These are phyloP conservation scores for Pseudogymnoascus sp. DNA, from an alignment of 2,329 filamentous ascomycete genomes.

Conservation along the genomic window DNA sequence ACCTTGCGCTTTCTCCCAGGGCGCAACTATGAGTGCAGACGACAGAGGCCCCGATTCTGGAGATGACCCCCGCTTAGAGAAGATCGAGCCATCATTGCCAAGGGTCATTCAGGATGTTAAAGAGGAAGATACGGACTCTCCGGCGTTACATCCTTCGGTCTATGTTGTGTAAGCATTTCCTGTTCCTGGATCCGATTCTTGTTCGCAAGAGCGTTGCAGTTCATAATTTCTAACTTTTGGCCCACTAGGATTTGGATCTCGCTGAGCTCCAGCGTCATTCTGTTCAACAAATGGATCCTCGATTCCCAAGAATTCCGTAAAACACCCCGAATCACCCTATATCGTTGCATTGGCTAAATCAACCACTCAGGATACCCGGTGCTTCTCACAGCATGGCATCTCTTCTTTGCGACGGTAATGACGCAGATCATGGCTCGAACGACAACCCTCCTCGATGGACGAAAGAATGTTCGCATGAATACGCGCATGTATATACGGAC, in stretches of 20 bases:
- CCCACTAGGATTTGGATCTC: constrained; percentile 72
- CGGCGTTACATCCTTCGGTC: constrained; percentile 54
- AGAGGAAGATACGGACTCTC: not conserved
- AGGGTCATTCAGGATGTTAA: constrained; percentile 62
- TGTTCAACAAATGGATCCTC: constrained; percentile 99
- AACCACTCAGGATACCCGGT: constrained; percentile 53
- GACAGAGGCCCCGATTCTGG: constrained; percentile 79
- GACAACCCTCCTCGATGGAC: constrained; percentile 81
- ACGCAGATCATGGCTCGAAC: constrained; percentile 89
- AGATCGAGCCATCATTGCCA: constrained; percentile 64
- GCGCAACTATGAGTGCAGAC: constrained; percentile 50
- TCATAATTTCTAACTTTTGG: constrained; percentile 10
- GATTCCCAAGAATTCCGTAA: constrained; percentile 76
- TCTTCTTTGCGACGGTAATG: constrained; percentile 86
- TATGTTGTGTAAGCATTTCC: constrained; percentile 62
- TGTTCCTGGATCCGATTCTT: constrained; percentile 33
- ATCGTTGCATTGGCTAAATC: constrained; percentile 23
- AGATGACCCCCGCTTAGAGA: constrained; percentile 60
- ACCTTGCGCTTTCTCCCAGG: constrained; percentile 20
- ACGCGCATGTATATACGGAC: constrained; percentile 85
- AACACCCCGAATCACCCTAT: constrained; percentile 25
- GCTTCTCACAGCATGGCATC: constrained; percentile 91
- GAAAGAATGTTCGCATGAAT: constrained; percentile 96
- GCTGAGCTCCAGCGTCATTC: constrained; percentile 85
- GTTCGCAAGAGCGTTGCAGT: constrained; percentile 18